Percentiles rank a stretch among this genome's conserved stretches.
Conservation (phyloP, 352 stramenopile genomes). For the Vaucheria bursata region DNA sequence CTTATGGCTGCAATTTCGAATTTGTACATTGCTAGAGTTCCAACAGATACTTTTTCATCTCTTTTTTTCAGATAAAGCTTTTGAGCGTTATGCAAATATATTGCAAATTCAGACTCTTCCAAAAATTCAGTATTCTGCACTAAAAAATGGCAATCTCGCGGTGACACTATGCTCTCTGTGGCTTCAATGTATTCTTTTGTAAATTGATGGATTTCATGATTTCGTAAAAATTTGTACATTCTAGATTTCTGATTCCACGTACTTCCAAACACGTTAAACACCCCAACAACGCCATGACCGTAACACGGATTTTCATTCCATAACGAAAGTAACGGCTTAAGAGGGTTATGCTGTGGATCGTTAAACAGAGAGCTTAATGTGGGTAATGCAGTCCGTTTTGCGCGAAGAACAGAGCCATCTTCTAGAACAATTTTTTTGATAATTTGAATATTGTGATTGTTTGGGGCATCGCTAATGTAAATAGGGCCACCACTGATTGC, state of each 20-base stretch:
- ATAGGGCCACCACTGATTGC: constrained; percentile 48
- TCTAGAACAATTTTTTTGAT: constrained; percentile 37
- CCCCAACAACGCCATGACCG: constrained; percentile 18
- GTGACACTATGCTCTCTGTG: constrained; percentile 1
- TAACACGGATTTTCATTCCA: constrained; percentile 24
- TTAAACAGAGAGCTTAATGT: constrained; percentile 31
- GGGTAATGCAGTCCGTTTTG: constrained; percentile 26
- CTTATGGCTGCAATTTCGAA: background rate
- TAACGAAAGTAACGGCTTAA: constrained; percentile 16
- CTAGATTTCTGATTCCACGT: constrained; percentile 17
- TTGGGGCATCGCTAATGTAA: constrained; percentile 39
- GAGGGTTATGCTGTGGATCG: constrained; percentile 4
- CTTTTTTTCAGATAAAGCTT: background rate
- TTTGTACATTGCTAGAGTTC: background rate
- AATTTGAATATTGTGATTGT: constrained; percentile 30
- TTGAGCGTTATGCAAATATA: background rate
- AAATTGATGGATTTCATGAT: background rate
- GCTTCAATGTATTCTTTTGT: background rate
- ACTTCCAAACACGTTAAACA: constrained; percentile 33
- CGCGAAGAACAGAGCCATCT: constrained; percentile 32
- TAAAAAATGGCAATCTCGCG: constrained; percentile 23
- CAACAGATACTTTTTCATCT: background rate
- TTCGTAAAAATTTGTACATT: constrained; percentile 10
- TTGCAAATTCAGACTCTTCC: background rate
- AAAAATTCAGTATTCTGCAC: constrained; percentile 7